Base-by-base conservation (phyloP, 495 filamentous ascomycete genomes). In the Talaromyces nanjingensis region DNA sequence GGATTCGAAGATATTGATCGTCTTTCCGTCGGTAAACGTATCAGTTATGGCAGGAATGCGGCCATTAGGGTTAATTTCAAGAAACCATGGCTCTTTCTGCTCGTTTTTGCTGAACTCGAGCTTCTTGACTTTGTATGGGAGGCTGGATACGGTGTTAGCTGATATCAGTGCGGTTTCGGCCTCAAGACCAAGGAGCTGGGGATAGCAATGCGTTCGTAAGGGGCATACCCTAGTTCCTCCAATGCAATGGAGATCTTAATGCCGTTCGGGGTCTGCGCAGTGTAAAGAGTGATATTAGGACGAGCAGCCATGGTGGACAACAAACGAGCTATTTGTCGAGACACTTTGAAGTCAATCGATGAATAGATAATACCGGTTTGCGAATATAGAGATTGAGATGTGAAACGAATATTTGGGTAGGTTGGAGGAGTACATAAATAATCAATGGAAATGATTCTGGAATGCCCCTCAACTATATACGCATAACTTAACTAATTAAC, bases 1-100 rank as follows among this genome's bases (percentile, higher is more conserved):
- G 65, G 85, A 89, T 74, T 97, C 93, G 69, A 96, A 97, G 4
- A 97, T 67, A 18, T 81, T 77, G 73, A 96, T 92, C 34, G 77
- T 76, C 67, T 89, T 79, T 63, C 91, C 91, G 71, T 94, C 89
- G 1, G 66, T 68, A 69, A 88, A 85, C 11, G 82, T 86, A 72
- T 97, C 93, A 25, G 89, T 93, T 25, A 97, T 68, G 16, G 93
- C 93, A n/a, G 93, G 93, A 68, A 97, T 96, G 63, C 93, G 91
- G 67, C 93, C 93, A 71, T 97, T 96, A 60, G 93, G 93, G 76
- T 96, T 96, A 74, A 97, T 94, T 42, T 85, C 86, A 47, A 96
- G 83, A 79, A 93, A 97, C 90, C 90, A 96, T 62, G 83, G 82
- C 74, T 93, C 84, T 68, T 94, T 97, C 70, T 97, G 93, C 6